A percentile compares a stretch with the other conserved stretches of the same genome.
Conservation (phyloP, 1,284 basidiomycete species). For the Mycosarcoma maydis region DNA sequence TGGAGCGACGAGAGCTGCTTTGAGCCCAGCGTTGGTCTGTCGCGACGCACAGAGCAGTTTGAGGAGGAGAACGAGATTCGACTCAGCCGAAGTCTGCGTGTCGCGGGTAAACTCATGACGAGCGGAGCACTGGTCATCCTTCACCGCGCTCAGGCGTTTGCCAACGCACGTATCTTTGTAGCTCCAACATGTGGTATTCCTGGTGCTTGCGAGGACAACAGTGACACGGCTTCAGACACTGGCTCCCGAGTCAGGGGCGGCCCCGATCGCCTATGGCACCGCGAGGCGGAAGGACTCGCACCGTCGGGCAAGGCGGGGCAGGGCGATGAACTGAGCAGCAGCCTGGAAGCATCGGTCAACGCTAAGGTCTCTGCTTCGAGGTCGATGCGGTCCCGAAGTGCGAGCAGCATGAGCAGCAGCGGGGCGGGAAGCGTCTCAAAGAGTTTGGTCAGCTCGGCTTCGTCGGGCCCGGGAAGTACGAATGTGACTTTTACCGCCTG, state of each 20-base stretch:
- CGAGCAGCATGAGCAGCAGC: constrained; percentile 34
- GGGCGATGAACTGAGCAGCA: constrained; percentile 19
- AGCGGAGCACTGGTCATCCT: constrained; percentile 57
- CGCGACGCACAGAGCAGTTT: constrained; percentile 30
- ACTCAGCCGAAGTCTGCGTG: constrained; percentile 43
- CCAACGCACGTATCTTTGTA: constrained; percentile 58
- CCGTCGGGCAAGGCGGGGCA: constrained; percentile 26
- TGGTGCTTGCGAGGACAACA: constrained; percentile 41
- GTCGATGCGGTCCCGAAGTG: constrained; percentile 17
- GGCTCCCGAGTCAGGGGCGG: constrained; percentile 11
- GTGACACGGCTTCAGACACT: constrained; percentile 37
- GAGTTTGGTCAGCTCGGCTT: constrained; percentile 24
- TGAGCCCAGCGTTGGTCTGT: constrained; percentile 31
- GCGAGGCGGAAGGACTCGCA: constrained; percentile 25
- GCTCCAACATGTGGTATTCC: constrained; percentile 57
- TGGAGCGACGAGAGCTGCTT: constrained; percentile 52
- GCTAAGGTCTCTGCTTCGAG: background rate
- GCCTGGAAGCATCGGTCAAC: constrained; percentile 2
- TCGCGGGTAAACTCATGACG: constrained; percentile 59
- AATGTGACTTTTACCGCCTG: constrained; percentile 15
- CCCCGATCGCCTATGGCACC: constrained; percentile 40
- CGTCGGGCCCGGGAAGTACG: constrained; percentile 3
- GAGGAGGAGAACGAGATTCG: constrained; percentile 50
- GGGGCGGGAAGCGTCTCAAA: constrained; percentile 28
- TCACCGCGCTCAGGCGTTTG: constrained; percentile 57